Base-by-base conservation (phyloP, 2,329 filamentous ascomycete species). In the Chalaropsis ovoidea region DNA sequence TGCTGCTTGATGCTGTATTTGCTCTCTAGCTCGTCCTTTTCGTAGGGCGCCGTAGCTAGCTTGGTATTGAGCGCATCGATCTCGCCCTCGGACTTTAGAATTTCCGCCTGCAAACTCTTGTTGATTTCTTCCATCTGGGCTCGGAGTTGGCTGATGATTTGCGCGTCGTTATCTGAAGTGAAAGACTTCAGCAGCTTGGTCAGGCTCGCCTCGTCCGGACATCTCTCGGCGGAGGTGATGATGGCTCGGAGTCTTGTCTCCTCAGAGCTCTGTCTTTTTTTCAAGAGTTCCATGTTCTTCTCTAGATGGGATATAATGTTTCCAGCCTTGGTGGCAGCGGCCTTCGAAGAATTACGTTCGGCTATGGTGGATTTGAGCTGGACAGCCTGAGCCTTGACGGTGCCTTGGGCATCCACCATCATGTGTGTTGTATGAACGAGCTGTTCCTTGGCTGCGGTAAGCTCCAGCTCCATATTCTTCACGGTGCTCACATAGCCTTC, bases 241-340 rank as follows among this genome's bases (percentile, higher is more conserved):
- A 13, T 7, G 15, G 27, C 11, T 17, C 17, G 7, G 8, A 58
- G 15, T 31, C 0, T n/a, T 8, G 0, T 15, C 1, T 58, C 6
- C n/a, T 39, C 27, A 19, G 27, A 4, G 19, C 8, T n/a, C 8
- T n/a, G 54, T 6, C 3, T 31, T 4, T 10, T 1, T 1, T 0
- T 8, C 27, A 58, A 2, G n/a, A 39, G 15, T 2, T 0, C 1
- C 11, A 35, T 3, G n/a, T 39, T 10, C 24, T 58, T 27, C 31
- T 22, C 2, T 3, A 27, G 13, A 10, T 56, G 2, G 24, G 2
- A 0, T 10, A n/a, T 2, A 3, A 17, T 0, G 3, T n/a, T 11
- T 39, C 11, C 0, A 13, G n/a, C 15, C 24, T 6, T 0, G 15
- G 8, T 10, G n/a, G 5, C n/a, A 0, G 27, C 15, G 10, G 3